Evolutionary conservation across 75 land plant genomes (phyloP).

Genomic region (Sequoiadendron giganteum): DNA sequence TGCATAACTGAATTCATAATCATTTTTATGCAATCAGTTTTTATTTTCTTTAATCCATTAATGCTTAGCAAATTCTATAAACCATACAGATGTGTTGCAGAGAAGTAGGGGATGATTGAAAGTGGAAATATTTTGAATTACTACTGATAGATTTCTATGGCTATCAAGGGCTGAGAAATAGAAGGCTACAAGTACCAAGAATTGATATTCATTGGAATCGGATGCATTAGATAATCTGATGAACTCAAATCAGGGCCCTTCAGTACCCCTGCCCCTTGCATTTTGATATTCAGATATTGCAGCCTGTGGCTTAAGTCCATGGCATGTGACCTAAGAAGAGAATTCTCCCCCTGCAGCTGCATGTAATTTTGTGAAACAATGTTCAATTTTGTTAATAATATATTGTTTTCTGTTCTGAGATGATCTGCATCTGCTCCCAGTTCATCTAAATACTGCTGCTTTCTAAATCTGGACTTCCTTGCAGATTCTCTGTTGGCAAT

Average conservation of each 20-base stretch:
- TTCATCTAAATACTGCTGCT: constrained; percentile 85
- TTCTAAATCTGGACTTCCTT: constrained; percentile 74
- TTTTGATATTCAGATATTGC: constrained; percentile 20
- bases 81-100: neutral
- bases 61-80: neutral
- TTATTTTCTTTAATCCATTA: neutral
- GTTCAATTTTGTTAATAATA: constrained; percentile 37
- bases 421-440: constrained; percentile 50
- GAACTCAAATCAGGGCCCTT: neutral
- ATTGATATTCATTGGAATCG: constrained; percentile 13
- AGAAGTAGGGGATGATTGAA: neutral
- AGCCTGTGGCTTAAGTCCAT: constrained; percentile 48
- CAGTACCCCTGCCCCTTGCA: constrained; percentile 8
- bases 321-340: constrained; percentile 48
- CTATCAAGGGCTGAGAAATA: constrained; percentile 31
- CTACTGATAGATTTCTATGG: constrained; percentile 39
- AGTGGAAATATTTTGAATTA: neutral
- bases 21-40: neutral
- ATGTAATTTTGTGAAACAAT: constrained; percentile 53
- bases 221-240: neutral
- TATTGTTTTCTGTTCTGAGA: constrained; percentile 53
- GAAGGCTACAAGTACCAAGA: constrained; percentile 21
- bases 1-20: neutral
- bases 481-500: constrained; percentile 87
- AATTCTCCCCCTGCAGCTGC: constrained; percentile 49